Evolutionary conservation across 305 asterid genomes (phyloP).

Genomic region (Solanum aculeatissimum): DNA sequence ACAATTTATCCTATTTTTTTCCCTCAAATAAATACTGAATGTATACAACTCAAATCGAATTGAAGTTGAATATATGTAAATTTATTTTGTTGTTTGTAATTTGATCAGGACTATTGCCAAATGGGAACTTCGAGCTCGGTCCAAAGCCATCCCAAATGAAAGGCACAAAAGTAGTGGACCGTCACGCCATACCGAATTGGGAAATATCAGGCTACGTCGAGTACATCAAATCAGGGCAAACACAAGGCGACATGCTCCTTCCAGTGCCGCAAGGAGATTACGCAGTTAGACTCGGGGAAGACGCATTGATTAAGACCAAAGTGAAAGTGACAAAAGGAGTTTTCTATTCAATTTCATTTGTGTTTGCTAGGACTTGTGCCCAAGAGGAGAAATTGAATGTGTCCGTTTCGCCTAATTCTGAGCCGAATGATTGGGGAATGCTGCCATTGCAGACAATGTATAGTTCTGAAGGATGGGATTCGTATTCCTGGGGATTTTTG

Average conservation of each 20-base stretch:
- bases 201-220: constrained; percentile 53
- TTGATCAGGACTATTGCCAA: constrained; percentile 42
- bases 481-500: constrained; percentile 57
- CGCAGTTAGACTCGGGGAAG: constrained; percentile 61
- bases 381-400: constrained; percentile 51
- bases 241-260: constrained; percentile 66
- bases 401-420: constrained; percentile 27
- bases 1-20: background rate
- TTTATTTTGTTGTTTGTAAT: background rate
- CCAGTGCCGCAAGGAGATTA: constrained; percentile 65
- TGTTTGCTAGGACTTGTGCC: constrained; percentile 56
- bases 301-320: constrained; percentile 45
- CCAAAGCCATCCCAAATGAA: constrained; percentile 45
- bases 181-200: constrained; percentile 48
- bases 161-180: constrained; percentile 35
- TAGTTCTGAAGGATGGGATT: constrained; percentile 73
- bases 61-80: background rate
- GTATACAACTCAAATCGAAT: too few species aligned
- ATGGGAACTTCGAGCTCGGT: constrained; percentile 55
- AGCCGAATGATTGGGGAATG: constrained; percentile 43
- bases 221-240: constrained; percentile 57
- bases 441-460: constrained; percentile 62
- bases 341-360: constrained; percentile 45
- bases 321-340: constrained; percentile 20
- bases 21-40: too few species aligned